Percentiles rank a stretch among this genome's conserved stretches.
Evolutionary conservation across 306 rosid species (phyloP).

Genomic region (Gastrolobium bilobum): DNA sequence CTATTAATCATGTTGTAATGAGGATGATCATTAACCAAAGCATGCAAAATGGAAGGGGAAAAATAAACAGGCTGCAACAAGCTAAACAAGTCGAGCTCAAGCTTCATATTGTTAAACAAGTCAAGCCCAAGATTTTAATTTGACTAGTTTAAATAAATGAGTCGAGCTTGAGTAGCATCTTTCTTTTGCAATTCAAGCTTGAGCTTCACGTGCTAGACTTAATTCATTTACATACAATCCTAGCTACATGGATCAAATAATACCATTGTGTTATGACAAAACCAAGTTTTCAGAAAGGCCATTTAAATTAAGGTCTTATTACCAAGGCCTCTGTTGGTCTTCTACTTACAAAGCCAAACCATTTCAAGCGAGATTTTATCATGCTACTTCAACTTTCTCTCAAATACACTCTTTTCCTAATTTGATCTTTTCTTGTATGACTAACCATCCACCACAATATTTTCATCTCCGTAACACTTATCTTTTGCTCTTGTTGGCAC

Average conservation of each 20-base stretch:
- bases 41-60: not conserved
- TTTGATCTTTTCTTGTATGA: not conserved
- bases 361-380: not conserved
- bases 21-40: constrained; percentile 16
- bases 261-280: not conserved
- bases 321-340: not conserved
- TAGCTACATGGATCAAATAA: not conserved
- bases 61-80: not conserved
- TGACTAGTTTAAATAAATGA: not conserved
- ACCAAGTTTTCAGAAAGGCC: not conserved
- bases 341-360: constrained; percentile 19
- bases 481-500: not conserved
- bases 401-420: not conserved
- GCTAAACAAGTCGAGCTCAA: too few relatives aligned
- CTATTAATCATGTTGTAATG: not conserved
- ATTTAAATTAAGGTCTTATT: constrained; percentile 20
- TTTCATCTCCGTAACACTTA: not conserved
- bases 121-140: not conserved
- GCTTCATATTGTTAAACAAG: too few relatives aligned
- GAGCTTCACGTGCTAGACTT: not conserved
- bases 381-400: not conserved
- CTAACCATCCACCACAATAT: not conserved
- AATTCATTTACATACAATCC: not conserved
- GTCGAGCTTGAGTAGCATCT: not conserved
- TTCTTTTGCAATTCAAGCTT: constrained; percentile 4